Conservation (phyloP, 768 basidiomycete species). For the Pulveroboletus sp. region DNA sequence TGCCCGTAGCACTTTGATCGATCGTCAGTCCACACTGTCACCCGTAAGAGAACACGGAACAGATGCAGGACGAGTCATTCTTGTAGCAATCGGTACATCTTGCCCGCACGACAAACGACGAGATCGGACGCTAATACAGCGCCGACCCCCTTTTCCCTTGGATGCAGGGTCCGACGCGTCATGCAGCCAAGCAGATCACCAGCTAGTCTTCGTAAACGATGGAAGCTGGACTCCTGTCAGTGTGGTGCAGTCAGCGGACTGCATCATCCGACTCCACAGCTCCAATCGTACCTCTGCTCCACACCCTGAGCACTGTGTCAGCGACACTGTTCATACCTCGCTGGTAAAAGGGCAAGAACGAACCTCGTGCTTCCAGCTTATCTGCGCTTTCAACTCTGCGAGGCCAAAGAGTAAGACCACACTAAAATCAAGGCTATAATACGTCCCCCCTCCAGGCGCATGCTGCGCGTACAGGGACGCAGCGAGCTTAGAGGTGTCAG, state of each 20-base stretch:
- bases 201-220: background rate
- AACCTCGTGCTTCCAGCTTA: conserved; percentile 36
- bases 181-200: no score
- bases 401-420: conserved; percentile 39
- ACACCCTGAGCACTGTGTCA: conserved; percentile 10
- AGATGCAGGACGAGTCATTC: no score
- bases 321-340: background rate
- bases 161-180: no score
- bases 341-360: background rate
- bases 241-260: background rate
- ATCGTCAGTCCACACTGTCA: no score
- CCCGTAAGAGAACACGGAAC: no score
- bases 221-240: conserved; percentile 1
- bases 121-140: no score
- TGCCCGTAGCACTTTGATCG: no score
- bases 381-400: conserved; percentile 43
- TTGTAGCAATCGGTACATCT: no score
- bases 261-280: background rate
- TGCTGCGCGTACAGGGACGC: background rate
- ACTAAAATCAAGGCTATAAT: conserved; percentile 23
- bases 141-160: no score
- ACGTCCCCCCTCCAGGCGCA: background rate
- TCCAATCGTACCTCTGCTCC: background rate
- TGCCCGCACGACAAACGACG: no score
- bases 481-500: conserved; percentile 5